These are phyloP conservation scores for Allium fistulosum DNA, from an alignment of 106 monocot species.

Conservation along the genomic window DNA sequence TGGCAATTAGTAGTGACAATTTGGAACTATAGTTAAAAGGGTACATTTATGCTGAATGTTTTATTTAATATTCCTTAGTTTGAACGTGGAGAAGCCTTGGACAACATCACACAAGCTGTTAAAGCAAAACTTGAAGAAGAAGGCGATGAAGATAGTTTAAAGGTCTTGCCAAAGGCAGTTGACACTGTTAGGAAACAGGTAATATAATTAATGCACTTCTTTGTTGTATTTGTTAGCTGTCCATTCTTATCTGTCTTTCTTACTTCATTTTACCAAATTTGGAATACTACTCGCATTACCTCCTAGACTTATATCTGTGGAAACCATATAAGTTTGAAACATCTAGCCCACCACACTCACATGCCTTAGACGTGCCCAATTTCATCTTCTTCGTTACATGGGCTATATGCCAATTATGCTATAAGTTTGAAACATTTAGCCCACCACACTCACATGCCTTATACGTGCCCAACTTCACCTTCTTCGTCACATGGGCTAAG, in stretches of 20 bases:
- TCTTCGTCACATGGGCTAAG: too few relatives aligned
- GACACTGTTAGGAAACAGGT: slow-evolving; percentile 91
- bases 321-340: neutral
- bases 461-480: too few relatives aligned
- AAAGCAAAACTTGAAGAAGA: slow-evolving; percentile 85
- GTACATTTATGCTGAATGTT: neutral
- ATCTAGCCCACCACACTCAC: too few relatives aligned
- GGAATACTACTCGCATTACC: neutral
- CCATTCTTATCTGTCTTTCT: neutral
- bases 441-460: too few relatives aligned
- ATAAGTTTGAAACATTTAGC: too few relatives aligned
- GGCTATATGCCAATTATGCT: too few relatives aligned
- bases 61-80: slow-evolving; percentile 36
- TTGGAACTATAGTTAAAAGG: neutral
- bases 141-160: slow-evolving; percentile 79
- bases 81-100: slow-evolving; percentile 94
- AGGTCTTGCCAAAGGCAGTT: slow-evolving; percentile 66
- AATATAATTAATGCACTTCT: slow-evolving; percentile 16
- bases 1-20: neutral
- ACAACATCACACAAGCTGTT: slow-evolving; percentile 72
- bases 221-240: neutral
- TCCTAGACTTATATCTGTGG: neutral
- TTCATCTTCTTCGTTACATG: too few relatives aligned
- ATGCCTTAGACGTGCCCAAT: too few relatives aligned
- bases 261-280: neutral